Evolutionary conservation across 257 asterid genomes (phyloP).

Genomic region (Lantana camara): DNA sequence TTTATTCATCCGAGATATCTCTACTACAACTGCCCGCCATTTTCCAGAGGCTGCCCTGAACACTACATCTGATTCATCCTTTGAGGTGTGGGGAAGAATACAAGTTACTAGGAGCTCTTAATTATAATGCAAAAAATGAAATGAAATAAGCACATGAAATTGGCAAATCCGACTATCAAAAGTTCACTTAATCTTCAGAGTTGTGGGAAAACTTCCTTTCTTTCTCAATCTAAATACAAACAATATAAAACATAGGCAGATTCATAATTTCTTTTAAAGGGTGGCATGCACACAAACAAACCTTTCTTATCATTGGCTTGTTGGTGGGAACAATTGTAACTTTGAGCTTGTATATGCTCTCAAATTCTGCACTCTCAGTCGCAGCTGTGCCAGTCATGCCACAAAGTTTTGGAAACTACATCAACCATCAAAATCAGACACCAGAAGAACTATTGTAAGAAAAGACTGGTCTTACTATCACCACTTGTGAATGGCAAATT

Average conservation of each 20-base stretch:
- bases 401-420: constrained; percentile 96
- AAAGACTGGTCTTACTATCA: constrained; percentile 20
- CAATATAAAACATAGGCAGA: constrained; percentile 14
- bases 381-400: constrained; percentile 99
- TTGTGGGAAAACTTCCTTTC: constrained; percentile 3
- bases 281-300: constrained; percentile 34
- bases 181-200: constrained; percentile 12
- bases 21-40: constrained; percentile 97
- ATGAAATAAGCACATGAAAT: neutral
- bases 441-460: constrained; percentile 26
- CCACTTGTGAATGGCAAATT: constrained; percentile 20
- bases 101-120: constrained; percentile 28
- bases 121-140: constrained; percentile 22
- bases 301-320: constrained; percentile 99
- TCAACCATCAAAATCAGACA: constrained; percentile 35
- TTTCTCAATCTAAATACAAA: constrained; percentile 16
- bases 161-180: constrained; percentile 19
- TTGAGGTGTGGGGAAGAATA: constrained; percentile 22
- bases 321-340: constrained; percentile 97
- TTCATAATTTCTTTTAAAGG: constrained; percentile 1
- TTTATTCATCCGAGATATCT: constrained; percentile 95
- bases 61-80: constrained; percentile 99
- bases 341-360: constrained; percentile 98
- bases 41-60: constrained; percentile 88
- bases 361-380: constrained; percentile 95